Percentiles rank a stretch among this genome's conserved stretches.
Evolutionary conservation across 345 rosid genomes (phyloP).

Genomic region (Toxicodendron radicans): DNA sequence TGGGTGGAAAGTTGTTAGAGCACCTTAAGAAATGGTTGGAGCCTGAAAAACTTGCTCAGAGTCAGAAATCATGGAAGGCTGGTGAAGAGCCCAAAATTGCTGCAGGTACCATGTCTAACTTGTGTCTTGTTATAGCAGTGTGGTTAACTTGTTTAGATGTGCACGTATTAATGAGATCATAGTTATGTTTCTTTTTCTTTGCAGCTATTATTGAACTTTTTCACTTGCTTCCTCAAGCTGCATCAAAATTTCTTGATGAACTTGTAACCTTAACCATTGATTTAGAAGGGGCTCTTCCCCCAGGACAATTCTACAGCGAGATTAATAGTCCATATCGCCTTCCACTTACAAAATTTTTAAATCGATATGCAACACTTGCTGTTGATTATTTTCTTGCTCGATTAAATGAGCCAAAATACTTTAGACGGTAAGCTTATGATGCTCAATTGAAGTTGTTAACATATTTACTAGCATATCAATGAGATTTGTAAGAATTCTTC

Average conservation of each 20-base stretch:
- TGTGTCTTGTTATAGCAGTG: not conserved
- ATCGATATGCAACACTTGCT: constrained; percentile 88
- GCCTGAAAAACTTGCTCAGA: constrained; percentile 95
- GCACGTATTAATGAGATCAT: constrained; percentile 11
- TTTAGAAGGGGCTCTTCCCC: constrained; percentile 90
- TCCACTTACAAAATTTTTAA: constrained; percentile 89
- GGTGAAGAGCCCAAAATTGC: constrained; percentile 99
- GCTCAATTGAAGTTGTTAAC: constrained; percentile 15
- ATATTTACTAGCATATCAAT: not conserved
- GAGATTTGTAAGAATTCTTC: not conserved
- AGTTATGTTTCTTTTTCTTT: constrained; percentile 28
- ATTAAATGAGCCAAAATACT: constrained; percentile 86
- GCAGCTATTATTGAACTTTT: constrained; percentile 99
- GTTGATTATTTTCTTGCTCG: constrained; percentile 96
- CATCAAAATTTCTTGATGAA: constrained; percentile 92
- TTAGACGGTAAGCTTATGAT: constrained; percentile 72
- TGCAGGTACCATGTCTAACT: constrained; percentile 56
- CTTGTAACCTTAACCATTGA: constrained; percentile 91
- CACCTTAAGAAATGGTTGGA: constrained; percentile 99
- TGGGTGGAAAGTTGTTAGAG: constrained; percentile 96
- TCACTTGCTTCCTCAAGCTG: constrained; percentile 97
- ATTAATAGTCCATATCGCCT: constrained; percentile 98
- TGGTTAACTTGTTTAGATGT: not conserved
- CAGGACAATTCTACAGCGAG: constrained; percentile 89
- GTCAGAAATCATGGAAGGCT: constrained; percentile 92